Percentiles rank a stretch among this genome's conserved stretches.
Conservation (phyloP, 257 asterid species). For the Rauvolfia tetraphylla region DNA sequence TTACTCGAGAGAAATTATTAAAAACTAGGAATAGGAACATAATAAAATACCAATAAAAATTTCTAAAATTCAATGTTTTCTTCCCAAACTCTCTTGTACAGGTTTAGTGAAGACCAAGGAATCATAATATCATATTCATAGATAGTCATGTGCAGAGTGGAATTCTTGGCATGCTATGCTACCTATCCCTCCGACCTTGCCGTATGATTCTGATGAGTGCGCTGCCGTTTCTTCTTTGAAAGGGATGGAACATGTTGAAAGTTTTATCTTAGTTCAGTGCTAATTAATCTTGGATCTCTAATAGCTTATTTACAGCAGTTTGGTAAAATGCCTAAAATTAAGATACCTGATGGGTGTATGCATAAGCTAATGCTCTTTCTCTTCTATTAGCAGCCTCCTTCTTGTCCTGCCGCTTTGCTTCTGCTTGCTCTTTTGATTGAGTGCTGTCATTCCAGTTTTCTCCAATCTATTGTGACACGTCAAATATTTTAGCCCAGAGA, state of each 20-base stretch:
- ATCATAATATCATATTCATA: too few species aligned
- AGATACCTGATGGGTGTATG: constrained; percentile 65
- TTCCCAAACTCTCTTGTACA: not conserved
- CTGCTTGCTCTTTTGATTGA: constrained; percentile 65
- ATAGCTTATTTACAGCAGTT: not conserved
- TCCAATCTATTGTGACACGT: constrained; percentile 34
- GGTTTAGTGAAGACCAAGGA: too few species aligned
- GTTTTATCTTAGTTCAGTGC: not conserved
- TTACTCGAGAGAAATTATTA: too few species aligned
- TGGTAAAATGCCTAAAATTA: not conserved
- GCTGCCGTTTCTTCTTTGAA: not conserved
- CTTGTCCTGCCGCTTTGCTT: constrained; percentile 49
- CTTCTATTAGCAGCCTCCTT: constrained; percentile 74
- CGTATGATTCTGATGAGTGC: not conserved
- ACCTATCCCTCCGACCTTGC: not conserved
- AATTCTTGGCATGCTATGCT: too few species aligned
- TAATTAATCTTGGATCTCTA: not conserved
- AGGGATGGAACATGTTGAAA: not conserved
- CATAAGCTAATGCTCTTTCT: constrained; percentile 83
- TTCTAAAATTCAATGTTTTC: not conserved
- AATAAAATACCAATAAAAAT: too few species aligned
- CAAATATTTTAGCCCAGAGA: constrained; percentile 5
- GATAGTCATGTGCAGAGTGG: too few species aligned
- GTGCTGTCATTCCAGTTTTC: constrained; percentile 66
- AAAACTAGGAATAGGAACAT: too few species aligned